A percentile compares a stretch with the other conserved stretches of the same genome.
These are phyloP conservation scores for Linnemannia zychae DNA, from an alignment of 192 early-diverging fungal genomes.

Conservation along the genomic window DNA sequence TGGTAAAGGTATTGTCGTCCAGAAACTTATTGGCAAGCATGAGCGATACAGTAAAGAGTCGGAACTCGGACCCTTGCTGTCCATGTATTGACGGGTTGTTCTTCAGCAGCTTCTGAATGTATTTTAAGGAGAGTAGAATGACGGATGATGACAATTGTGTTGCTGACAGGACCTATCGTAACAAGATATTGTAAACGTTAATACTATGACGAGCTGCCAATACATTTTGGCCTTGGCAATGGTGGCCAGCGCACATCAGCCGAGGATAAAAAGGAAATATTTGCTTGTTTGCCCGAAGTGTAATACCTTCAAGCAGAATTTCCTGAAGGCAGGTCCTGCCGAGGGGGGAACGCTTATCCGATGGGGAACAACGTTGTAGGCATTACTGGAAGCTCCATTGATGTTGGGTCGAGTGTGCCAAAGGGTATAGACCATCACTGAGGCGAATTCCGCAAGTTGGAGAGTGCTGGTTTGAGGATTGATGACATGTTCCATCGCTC, in stretches of 20 bases:
- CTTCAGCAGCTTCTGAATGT: slow-evolving; percentile 70
- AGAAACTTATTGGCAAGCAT: slow-evolving; percentile 90
- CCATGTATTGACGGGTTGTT: slow-evolving; percentile 70
- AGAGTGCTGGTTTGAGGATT: slow-evolving; percentile 47
- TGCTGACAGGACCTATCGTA: slow-evolving; percentile 64
- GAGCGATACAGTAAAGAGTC: slow-evolving; percentile 87
- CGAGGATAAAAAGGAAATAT: neutral
- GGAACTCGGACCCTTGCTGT: slow-evolving; percentile 81
- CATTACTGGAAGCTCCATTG: slow-evolving; percentile 55
- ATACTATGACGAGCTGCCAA: neutral
- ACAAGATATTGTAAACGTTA: neutral
- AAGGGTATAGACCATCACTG: slow-evolving; percentile 58
- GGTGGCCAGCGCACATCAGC: neutral
- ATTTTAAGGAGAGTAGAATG: slow-evolving; percentile 74
- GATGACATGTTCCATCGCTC: slow-evolving; percentile 44
- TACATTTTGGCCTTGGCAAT: neutral
- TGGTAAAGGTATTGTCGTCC: slow-evolving; percentile 93
- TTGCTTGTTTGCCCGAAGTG: neutral
- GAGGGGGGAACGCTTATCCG: slow-evolving; percentile 52
- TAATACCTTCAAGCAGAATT: slow-evolving; percentile 54
- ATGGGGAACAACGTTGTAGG: slow-evolving; percentile 54
- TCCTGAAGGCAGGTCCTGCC: slow-evolving; percentile 51
- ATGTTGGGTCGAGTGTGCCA: slow-evolving; percentile 58
- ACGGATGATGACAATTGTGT: slow-evolving; percentile 75
- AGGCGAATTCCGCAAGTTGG: slow-evolving; percentile 51